Conservation (phyloP, 345 rosid species). For the Linum trigynum region DNA sequence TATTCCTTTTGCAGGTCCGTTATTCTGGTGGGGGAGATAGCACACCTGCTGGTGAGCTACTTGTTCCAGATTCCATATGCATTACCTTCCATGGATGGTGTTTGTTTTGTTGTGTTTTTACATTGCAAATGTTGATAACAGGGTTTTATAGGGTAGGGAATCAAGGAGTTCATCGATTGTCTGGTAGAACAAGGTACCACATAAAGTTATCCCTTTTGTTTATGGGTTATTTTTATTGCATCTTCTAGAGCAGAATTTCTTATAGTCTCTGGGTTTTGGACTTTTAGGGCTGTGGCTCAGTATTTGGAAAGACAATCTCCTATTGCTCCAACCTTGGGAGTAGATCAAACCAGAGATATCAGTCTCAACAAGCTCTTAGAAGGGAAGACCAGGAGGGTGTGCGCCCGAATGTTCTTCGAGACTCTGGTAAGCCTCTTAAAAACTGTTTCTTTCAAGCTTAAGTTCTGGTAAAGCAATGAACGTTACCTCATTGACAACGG, state of each 20-base stretch:
- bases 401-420: conserved; percentile 89
- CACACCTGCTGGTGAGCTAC: conserved; percentile 42
- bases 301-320: conserved; percentile 50
- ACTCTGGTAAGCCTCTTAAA: conserved; percentile 41
- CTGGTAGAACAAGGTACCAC: conserved; percentile 68
- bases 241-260: background rate
- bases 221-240: background rate
- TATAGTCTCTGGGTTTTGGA: background rate
- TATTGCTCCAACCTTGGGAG: conserved; percentile 17
- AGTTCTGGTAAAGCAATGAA: background rate
- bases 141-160: conserved; percentile 31
- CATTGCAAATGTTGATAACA: conserved; percentile 18
- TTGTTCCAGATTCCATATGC: background rate
- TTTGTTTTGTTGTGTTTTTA: background rate
- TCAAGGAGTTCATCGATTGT: conserved; percentile 41
- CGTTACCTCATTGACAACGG: background rate
- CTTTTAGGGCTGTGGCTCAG: conserved; percentile 62
- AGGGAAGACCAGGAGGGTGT: conserved; percentile 59
- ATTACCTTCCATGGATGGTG: background rate
- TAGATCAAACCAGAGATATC: conserved; percentile 27
- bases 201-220: too few species aligned
- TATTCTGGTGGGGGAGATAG: conserved; percentile 54
- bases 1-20: conserved; percentile 44
- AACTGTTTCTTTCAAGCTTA: background rate
- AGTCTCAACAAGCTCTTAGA: conserved; percentile 56